Percentiles rank a stretch among this genome's conserved stretches.
Conservation (phyloP, 768 basidiomycete species). For the Pleurotus tuoliensis region DNA sequence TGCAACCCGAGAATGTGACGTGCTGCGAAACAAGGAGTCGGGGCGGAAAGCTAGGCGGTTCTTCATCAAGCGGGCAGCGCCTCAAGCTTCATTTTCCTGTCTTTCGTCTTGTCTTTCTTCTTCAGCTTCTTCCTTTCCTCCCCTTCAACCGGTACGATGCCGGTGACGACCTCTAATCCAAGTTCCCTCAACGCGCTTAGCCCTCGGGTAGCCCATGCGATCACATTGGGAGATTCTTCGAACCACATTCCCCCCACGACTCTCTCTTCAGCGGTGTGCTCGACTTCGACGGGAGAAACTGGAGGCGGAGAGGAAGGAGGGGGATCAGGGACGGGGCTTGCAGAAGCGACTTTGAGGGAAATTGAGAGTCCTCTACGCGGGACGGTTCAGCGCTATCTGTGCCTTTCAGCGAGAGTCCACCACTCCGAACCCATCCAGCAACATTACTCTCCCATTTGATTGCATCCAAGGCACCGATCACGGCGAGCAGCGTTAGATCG, state of each 20-base stretch:
- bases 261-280: not conserved
- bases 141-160: conserved; percentile 21
- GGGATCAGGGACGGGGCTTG: not conserved
- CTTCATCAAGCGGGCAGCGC: too few relatives aligned
- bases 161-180: conserved; percentile 43
- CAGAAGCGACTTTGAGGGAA: not conserved
- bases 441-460: conserved; percentile 59
- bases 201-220: conserved; percentile 52
- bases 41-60: too few relatives aligned
- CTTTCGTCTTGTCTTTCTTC: too few relatives aligned
- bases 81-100: too few relatives aligned
- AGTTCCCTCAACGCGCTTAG: conserved; percentile 43
- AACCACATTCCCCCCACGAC: conserved; percentile 44
- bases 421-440: conserved; percentile 60
- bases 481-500: conserved; percentile 60
- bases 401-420: conserved; percentile 29
- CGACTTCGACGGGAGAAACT: not conserved
- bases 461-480: conserved; percentile 63
- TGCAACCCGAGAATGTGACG: too few relatives aligned
- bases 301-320: not conserved
- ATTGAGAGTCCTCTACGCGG: not conserved
- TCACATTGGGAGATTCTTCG: conserved; percentile 34
- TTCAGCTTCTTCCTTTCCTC: too few relatives aligned
- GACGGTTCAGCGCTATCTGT: not conserved
- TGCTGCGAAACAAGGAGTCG: too few relatives aligned